Percentiles rank a stretch among this genome's conserved stretches.
Conservation (phyloP, 2,329 filamentous ascomycete species). For the Paramyrothecium sp. region DNA sequence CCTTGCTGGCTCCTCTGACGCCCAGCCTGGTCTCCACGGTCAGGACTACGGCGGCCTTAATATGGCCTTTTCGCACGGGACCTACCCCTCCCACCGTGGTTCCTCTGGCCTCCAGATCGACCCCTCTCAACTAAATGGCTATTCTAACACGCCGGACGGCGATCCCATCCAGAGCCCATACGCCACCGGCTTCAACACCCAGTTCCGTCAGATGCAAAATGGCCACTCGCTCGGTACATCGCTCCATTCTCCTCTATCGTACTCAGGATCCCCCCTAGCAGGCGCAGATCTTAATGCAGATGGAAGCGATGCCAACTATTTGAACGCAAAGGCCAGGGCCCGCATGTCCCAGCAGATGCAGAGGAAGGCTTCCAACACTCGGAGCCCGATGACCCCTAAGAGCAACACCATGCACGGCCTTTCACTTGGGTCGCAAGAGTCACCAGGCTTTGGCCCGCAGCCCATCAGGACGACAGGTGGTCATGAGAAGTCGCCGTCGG, state of each 20-base stretch:
- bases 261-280: constrained; percentile 36
- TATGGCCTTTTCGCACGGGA: constrained; percentile 55
- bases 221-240: constrained; percentile 55
- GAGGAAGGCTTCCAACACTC: constrained; percentile 70
- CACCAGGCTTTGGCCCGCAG: constrained; percentile 71
- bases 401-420: constrained; percentile 74
- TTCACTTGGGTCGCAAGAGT: constrained; percentile 66
- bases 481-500: constrained; percentile 82
- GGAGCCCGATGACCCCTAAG: constrained; percentile 84
- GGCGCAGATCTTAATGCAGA: constrained; percentile 50
- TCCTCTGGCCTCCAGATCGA: constrained; percentile 60
- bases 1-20: constrained; percentile 56
- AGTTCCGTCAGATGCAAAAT: constrained; percentile 70
- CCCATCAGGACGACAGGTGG: constrained; percentile 70
- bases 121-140: constrained; percentile 71
- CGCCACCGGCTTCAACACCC: constrained; percentile 74
- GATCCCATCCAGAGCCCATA: constrained; percentile 92
- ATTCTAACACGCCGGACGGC: constrained; percentile 88
- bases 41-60: constrained; percentile 58
- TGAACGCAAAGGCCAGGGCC: constrained; percentile 61
- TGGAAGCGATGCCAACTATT: constrained; percentile 51
- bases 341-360: constrained; percentile 64
- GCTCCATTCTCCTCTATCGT: constrained; percentile 38
- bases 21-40: constrained; percentile 49
- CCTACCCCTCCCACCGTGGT: constrained; percentile 55